Base-by-base conservation (phyloP, 2,329 filamentous ascomycete species). In the Aspergillus luchuensis region DNA sequence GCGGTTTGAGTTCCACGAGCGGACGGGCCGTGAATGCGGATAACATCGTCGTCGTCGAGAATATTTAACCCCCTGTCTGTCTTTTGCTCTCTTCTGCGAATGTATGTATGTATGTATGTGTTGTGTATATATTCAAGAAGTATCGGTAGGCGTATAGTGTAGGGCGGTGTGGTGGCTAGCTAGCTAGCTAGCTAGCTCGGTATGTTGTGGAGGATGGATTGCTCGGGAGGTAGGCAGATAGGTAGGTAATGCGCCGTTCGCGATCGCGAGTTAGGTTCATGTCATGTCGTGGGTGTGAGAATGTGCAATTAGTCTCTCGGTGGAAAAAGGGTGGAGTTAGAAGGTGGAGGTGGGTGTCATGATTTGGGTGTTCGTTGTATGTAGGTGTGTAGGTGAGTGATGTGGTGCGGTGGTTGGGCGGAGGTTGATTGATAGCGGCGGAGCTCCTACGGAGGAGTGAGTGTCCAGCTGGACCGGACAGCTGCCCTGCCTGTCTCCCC, bases 11-110 rank as follows among this genome's bases (percentile, higher is more conserved):
- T 90, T 99, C 95, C 84, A 98, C 91, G 76, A 99, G 94, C 66
- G 93, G 91, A 74, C 91, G 91, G 81, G 95, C 93, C 70, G 91
- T 96, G 81, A 99, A 99, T 75, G 95, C 95, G 79, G 94, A 96
- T 79, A 99, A 89, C 95, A 97, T 97, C 8, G 33, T 66, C 8
- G 33, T 66, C 53, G n/a, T 13, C 19, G 21, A 23, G 4, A 28
- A 28, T 2, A 2, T 7, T 3, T 8, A 3, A 28, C 7, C 25
- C 25, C 25, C 25, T 28, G 2, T 28, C 7, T 28, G 21, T 23
- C 21, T 23, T 23, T 23, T 28, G 25, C 25, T 28, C 25, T 28
- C 7, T 28, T 6, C 25, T 28, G 25, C 25, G 25, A 3, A 28
- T 28, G 25, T 13, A 13, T 13, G 15, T 15, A 7, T 25, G 17